Evolutionary conservation across 805 yeast species (phyloP).

Genomic region (Ogataea nakhonphanomensis): DNA sequence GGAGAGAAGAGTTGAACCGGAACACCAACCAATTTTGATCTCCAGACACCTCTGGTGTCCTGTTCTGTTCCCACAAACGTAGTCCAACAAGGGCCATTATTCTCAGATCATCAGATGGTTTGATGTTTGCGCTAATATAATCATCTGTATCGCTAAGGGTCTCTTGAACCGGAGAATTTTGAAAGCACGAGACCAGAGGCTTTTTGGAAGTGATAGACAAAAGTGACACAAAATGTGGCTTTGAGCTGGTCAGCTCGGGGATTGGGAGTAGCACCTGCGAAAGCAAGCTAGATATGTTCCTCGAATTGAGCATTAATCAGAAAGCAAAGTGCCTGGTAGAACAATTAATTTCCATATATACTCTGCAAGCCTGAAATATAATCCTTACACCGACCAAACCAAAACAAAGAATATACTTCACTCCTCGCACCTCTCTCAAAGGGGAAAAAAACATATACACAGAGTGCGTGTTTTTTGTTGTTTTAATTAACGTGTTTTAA

Average conservation of each 20-base stretch:
- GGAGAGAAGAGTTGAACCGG: slow-evolving; percentile 23
- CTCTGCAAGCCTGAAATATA: too few species aligned
- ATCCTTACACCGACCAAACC: too few species aligned
- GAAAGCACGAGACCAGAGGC: slow-evolving; percentile 31
- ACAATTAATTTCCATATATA: too few species aligned
- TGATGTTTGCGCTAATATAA: slow-evolving; percentile 28
- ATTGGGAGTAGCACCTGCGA: slow-evolving; percentile 27
- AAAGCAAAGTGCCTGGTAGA: too few species aligned
- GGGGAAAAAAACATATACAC: slow-evolving; percentile 10
- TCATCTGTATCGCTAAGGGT: slow-evolving; percentile 17
- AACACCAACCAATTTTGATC: slow-evolving; percentile 26
- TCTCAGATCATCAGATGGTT: slow-evolving; percentile 31
- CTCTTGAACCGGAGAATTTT: slow-evolving; percentile 1
- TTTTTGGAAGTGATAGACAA: slow-evolving; percentile 27
- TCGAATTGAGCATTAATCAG: slow-evolving; percentile 28
- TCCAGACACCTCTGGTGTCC: neutral
- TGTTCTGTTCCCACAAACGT: slow-evolving; percentile 26
- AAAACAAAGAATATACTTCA: neutral
- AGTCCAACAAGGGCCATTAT: slow-evolving; percentile 30
- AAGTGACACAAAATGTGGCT: slow-evolving; percentile 31
- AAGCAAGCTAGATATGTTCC: slow-evolving; percentile 26
- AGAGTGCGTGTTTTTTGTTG: slow-evolving; percentile 11
- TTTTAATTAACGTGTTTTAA: slow-evolving; percentile 11
- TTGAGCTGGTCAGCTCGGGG: slow-evolving; percentile 22
- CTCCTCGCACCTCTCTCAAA: slow-evolving; percentile 8